phyloP scores from a whole-genome alignment of 2,329 filamentous ascomycete species.

The Neofusicoccum cordaticola region DNA sequence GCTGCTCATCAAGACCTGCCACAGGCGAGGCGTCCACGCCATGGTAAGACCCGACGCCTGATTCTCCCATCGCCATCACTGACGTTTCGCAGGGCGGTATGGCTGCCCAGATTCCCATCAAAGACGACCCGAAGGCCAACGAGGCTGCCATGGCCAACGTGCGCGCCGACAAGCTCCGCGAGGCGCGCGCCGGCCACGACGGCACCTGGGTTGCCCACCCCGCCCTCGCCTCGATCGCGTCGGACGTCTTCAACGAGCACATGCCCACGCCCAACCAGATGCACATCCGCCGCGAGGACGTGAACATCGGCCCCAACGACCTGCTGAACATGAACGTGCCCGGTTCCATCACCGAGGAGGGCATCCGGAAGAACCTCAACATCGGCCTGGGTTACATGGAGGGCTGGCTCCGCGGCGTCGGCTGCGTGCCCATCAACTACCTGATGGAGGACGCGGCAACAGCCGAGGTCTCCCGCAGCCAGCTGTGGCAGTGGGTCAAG shows the following conservation, averaged over 20 bases:
- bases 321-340: conserved; percentile 98
- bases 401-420: conserved; percentile 90
- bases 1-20: conserved; percentile 96
- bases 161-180: conserved; percentile 91
- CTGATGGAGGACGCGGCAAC: conserved; percentile 98
- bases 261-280: conserved; percentile 99
- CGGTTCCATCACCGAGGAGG: conserved; percentile 85
- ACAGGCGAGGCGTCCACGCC: conserved; percentile 93
- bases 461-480: conserved; percentile 88
- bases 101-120: conserved; percentile 98
- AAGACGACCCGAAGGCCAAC: conserved; percentile 87
- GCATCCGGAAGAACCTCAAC: conserved; percentile 95
- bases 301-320: conserved; percentile 80
- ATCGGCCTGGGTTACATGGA: conserved; percentile 99
- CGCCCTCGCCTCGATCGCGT: conserved; percentile 81
- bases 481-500: conserved; percentile 94
- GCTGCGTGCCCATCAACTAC: conserved; percentile 96
- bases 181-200: conserved; percentile 92
- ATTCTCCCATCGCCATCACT: conserved; percentile 30
- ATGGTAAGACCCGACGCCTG: conserved; percentile 54
- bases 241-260: conserved; percentile 93
- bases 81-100: conserved; percentile 64
- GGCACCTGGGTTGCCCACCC: conserved; percentile 98
- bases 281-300: conserved; percentile 85
- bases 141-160: conserved; percentile 92